These are phyloP conservation scores for Salvia miltiorrhiza DNA, from an alignment of 257 asterid genomes.

Conservation along the genomic window DNA sequence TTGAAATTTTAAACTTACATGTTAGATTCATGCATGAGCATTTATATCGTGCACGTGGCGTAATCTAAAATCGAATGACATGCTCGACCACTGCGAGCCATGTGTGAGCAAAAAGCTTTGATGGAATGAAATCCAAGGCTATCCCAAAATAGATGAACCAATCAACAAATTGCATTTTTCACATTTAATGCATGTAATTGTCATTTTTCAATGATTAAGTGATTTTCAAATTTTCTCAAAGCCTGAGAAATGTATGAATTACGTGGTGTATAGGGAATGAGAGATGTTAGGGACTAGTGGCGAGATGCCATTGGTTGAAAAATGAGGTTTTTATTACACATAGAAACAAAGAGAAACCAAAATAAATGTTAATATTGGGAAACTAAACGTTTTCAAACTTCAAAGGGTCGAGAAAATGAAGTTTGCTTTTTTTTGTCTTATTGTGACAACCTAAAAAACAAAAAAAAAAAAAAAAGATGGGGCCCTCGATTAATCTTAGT, in stretches of 20 bases:
- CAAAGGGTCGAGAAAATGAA: conserved; percentile 30
- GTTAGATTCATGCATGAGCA: too few relatives aligned
- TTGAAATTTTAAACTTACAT: too few relatives aligned
- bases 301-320: conserved; percentile 33
- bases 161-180: not conserved
- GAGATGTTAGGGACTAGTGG: conserved; percentile 19
- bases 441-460: conserved; percentile 5
- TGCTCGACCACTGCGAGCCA: not conserved
- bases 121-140: not conserved
- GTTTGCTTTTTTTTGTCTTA: conserved; percentile 28
- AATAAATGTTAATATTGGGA: conserved; percentile 10
- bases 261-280: conserved; percentile 36
- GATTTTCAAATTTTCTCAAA: not conserved
- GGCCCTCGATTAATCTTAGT: conserved; percentile 21
- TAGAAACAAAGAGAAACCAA: conserved; percentile 32
- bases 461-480: conserved; percentile 15
- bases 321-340: conserved; percentile 26
- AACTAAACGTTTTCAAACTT: conserved; percentile 20
- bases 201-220: not conserved
- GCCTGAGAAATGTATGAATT: conserved; percentile 17
- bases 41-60: conserved; percentile 14
- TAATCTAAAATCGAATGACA: not conserved
- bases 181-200: conserved; percentile 9
- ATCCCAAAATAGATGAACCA: not conserved
- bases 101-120: not conserved